Evolutionary conservation across 352 stramenopile genomes (phyloP).

Genomic region (Phytophthora chlamydospora): DNA sequence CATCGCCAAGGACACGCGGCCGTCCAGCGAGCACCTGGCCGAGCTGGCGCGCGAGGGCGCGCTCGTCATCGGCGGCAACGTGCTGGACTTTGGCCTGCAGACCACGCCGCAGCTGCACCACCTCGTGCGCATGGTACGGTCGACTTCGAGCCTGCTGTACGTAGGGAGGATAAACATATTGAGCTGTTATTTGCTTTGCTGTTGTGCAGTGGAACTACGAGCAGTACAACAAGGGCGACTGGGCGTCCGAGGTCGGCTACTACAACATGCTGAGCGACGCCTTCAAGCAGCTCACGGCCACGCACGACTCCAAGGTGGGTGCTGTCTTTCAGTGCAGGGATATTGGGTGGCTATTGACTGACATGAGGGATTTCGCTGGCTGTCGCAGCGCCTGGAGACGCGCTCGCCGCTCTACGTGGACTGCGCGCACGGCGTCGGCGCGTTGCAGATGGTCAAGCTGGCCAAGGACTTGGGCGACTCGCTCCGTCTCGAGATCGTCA

Average conservation of each 20-base stretch:
- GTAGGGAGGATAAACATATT: not conserved
- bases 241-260: conserved; percentile 93
- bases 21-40: conserved; percentile 83
- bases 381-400: conserved; percentile 70
- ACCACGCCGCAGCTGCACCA: conserved; percentile 98
- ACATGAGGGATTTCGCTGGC: conserved; percentile 1
- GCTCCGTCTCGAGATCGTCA: conserved; percentile 84
- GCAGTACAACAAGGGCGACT: conserved; percentile 90
- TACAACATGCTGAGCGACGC: conserved; percentile 94
- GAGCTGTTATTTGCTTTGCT: not conserved
- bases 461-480: conserved; percentile 81
- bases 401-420: conserved; percentile 90
- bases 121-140: conserved; percentile 91
- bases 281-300: conserved; percentile 91
- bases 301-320: conserved; percentile 71
- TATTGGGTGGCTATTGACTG: conserved; percentile 6
- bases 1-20: conserved; percentile 93
- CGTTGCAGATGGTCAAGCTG: conserved; percentile 75
- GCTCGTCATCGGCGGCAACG: conserved; percentile 87
- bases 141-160: not conserved
- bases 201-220: conserved; percentile 83
- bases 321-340: not conserved
- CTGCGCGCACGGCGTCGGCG: conserved; percentile 94
- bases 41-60: conserved; percentile 90
- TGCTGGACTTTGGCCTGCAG: conserved; percentile 96